A percentile compares a stretch with the other conserved stretches of the same genome.
Evolutionary conservation across 345 rosid species (phyloP).

Genomic region (Eucalyptus lansdowneana): DNA sequence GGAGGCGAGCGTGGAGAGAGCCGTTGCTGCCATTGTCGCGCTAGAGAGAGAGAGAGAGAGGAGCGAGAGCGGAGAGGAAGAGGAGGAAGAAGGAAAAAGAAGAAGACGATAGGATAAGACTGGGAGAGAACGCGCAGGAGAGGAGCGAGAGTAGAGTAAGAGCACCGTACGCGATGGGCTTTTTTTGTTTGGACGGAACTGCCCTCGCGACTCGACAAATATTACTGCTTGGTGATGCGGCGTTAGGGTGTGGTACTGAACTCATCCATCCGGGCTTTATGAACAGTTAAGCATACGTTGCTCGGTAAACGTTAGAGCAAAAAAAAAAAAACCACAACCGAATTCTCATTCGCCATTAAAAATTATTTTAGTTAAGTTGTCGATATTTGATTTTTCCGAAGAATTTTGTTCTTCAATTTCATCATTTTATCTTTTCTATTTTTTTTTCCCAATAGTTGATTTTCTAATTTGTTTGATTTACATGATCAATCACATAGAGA

Average conservation of each 20-base stretch:
- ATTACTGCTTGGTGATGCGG: not conserved
- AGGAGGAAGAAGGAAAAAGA: not conserved
- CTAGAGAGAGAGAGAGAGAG: not conserved
- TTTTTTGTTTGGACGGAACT: not conserved
- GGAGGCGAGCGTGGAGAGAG: constrained; percentile 16
- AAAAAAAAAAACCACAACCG: no score
- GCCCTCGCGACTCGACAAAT: not conserved
- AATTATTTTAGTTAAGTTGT: not conserved
- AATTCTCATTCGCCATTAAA: not conserved
- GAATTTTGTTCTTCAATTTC: not conserved
- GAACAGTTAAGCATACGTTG: no score
- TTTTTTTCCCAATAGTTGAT: not conserved
- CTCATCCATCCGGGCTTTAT: not conserved
- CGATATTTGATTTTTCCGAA: no score
- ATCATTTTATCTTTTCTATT: not conserved
- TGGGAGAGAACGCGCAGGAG: not conserved
- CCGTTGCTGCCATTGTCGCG: constrained; percentile 3
- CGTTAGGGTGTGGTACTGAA: not conserved
- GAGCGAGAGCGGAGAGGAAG: not conserved
- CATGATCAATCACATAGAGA: not conserved
- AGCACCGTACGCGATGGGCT: not conserved
- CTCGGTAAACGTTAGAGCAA: no score
- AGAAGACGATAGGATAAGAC: not conserved
- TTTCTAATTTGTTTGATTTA: not conserved
- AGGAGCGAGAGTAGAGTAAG: constrained; percentile 7